Base-by-base conservation (phyloP, 306 rosid species). In the Trichosanthes cucumerina region DNA sequence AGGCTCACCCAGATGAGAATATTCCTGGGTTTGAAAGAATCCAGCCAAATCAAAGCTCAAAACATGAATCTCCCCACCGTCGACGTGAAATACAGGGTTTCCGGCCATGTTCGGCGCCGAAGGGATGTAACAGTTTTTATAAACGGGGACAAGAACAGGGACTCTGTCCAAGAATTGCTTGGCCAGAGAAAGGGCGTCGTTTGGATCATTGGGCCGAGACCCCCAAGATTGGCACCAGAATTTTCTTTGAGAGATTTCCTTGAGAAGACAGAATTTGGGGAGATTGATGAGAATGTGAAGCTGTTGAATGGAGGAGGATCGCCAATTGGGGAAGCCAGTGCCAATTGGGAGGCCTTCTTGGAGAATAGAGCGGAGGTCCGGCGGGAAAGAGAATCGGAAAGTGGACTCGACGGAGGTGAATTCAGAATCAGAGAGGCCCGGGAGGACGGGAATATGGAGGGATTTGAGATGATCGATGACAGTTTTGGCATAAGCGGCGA, bases 291-390 rank as follows among this genome's bases (percentile, higher is more conserved):
- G 86, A 41, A 92, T 65, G 3, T 74, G 81, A 75, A 95, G 95
- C 60, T 92, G 97, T 14, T 89, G 97, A 0, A 60, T 57, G 1
- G 99, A 92, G 47, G 92, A 89, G 53, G 96, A 85, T 1, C 97
- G 96, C 99, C 99, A 95, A 19, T 92, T 88, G 24, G 96, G 97
- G 82, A 95, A 95, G 0, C 93, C 92, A 0, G 87, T 77, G 0
- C 86, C 90, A 33, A 88, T 15, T 0, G 99, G 96, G 16, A 95
- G 91, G 0, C 97, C 99, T 14, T 88, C 90, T 24, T 83, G 86
- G 85, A 95, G 97, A 11, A 95, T 92, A 1, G 82, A 62, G 0
- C 96, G 97, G 31, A 95, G 96, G 80, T 95, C 97, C 0, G 93
- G 92, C 3, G 99, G 99, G 79, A 95, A 95, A 2, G 79, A 16